These are phyloP conservation scores for Lactifluus echinatus DNA, from an alignment of 768 basidiomycete species.

Conservation along the genomic window DNA sequence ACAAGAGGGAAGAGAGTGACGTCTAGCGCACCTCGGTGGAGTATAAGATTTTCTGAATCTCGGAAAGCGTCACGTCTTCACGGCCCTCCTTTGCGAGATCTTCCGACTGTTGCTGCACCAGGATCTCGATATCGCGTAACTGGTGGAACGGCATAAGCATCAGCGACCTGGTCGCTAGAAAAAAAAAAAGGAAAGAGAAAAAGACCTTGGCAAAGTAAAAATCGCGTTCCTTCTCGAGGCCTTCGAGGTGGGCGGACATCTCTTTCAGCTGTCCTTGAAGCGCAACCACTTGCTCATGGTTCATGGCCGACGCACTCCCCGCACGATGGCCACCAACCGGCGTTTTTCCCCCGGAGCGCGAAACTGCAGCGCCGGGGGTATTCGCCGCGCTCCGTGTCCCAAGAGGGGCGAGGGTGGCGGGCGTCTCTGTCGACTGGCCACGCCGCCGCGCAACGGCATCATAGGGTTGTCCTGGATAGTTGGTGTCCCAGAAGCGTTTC, in stretches of 20 bases:
- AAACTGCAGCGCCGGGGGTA: slow-evolving; percentile 25
- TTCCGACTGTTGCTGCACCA: slow-evolving; percentile 77
- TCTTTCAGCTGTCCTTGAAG: slow-evolving; percentile 77
- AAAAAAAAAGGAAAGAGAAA: slow-evolving; percentile 2
- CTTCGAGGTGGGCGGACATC: slow-evolving; percentile 72
- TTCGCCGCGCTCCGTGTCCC: slow-evolving; percentile 28
- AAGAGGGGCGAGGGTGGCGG: slow-evolving; percentile 71
- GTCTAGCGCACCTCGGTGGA: slow-evolving; percentile 71
- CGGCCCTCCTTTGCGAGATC: slow-evolving; percentile 45
- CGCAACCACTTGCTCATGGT: slow-evolving; percentile 56
- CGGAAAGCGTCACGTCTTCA: slow-evolving; percentile 52
- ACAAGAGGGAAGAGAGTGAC: not conserved
- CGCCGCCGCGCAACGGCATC: slow-evolving; percentile 77
- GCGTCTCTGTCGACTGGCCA: slow-evolving; percentile 66
- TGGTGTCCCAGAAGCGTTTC: slow-evolving; percentile 90
- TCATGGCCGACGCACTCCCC: slow-evolving; percentile 44
- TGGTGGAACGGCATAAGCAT: slow-evolving; percentile 28
- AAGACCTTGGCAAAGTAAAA: slow-evolving; percentile 97
- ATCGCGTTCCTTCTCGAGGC: slow-evolving; percentile 93
- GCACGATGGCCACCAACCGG: slow-evolving; percentile 63
- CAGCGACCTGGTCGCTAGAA: too few relatives aligned
- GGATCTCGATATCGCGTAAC: slow-evolving; percentile 94
- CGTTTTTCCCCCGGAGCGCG: slow-evolving; percentile 59
- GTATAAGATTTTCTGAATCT: slow-evolving; percentile 91
- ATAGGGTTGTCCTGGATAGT: slow-evolving; percentile 82